A percentile compares a stretch with the other conserved stretches of the same genome.
Evolutionary conservation across 768 basidiomycete genomes (phyloP).

Genomic region (Boletus reticuloceps): DNA sequence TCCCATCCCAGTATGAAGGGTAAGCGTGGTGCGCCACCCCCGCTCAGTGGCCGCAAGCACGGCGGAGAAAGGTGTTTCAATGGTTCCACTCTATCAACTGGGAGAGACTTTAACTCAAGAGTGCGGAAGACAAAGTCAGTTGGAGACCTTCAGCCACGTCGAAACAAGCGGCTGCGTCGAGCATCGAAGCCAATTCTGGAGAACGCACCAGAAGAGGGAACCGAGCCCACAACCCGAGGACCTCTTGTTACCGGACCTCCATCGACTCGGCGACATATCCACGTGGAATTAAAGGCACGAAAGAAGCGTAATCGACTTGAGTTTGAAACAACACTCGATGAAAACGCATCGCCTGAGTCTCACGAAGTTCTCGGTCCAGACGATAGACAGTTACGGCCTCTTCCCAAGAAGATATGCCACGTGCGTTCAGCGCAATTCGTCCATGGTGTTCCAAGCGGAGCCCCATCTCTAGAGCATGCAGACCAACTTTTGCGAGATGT

Average conservation of each 20-base stretch:
- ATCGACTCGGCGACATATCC: not conserved
- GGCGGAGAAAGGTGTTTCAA: not conserved
- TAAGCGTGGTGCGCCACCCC: not conserved
- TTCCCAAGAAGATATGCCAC: constrained; percentile 17
- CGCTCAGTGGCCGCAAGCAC: not conserved
- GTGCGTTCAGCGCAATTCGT: not conserved
- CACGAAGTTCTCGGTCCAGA: constrained; percentile 17
- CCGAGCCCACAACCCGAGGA: not conserved
- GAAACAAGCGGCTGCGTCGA: constrained; percentile 14
- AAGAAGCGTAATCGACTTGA: constrained; percentile 21
- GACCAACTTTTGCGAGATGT: constrained; percentile 20
- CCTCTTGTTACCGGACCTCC: not conserved
- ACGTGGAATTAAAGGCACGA: not conserved
- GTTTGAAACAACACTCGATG: constrained; percentile 10
- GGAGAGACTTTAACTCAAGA: not conserved
- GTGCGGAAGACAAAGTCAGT: not conserved
- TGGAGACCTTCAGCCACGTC: not conserved
- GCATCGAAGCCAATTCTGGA: not conserved
- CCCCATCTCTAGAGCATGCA: constrained; percentile 10
- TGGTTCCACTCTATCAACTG: not conserved
- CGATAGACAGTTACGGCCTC: constrained; percentile 16
- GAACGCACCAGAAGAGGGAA: not conserved
- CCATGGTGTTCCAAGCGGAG: not conserved
- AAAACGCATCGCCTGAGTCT: not conserved
- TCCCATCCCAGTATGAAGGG: not conserved